phyloP scores from a whole-genome alignment of 805 yeast species.

The Metschnikowia baotianmanensis region DNA sequence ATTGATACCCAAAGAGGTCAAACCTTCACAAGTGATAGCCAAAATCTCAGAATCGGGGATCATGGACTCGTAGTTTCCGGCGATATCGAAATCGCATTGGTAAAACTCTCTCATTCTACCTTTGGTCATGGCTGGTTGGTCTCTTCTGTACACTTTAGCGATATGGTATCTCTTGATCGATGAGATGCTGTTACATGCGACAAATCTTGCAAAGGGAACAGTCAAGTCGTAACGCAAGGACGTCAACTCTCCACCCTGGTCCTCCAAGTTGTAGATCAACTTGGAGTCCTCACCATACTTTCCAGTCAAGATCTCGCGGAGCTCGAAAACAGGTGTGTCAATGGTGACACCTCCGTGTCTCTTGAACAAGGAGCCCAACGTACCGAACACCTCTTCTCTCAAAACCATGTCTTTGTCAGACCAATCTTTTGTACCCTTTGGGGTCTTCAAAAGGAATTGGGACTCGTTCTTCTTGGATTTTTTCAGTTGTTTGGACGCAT shows the following conservation, averaged over 20 bases:
- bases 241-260: conserved; percentile 98
- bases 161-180: conserved; percentile 92
- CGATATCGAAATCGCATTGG: conserved; percentile 97
- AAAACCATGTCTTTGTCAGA: conserved; percentile 96
- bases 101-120: conserved; percentile 99
- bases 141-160: conserved; percentile 98
- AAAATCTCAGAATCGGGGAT: conserved; percentile 93
- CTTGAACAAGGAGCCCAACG: conserved; percentile 73
- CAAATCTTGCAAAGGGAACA: conserved; percentile 96
- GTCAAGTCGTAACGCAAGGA: conserved; percentile 95
- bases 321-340: conserved; percentile 97
- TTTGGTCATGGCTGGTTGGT: conserved; percentile 99
- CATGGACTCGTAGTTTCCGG: conserved; percentile 91
- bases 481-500: conserved; percentile 18
- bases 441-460: conserved; percentile 83
- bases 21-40: conserved; percentile 79
- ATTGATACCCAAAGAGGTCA: conserved; percentile 74
- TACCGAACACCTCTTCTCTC: conserved; percentile 79
- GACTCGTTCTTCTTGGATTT: conserved; percentile 45
- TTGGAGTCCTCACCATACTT: conserved; percentile 99
- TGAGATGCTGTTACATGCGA: conserved; percentile 91
- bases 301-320: conserved; percentile 92
- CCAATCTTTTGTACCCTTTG: conserved; percentile 98
- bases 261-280: conserved; percentile 91
- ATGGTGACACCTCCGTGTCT: conserved; percentile 98